Evolutionary conservation across 306 rosid genomes (phyloP).

Genomic region (Vicia sativa): DNA sequence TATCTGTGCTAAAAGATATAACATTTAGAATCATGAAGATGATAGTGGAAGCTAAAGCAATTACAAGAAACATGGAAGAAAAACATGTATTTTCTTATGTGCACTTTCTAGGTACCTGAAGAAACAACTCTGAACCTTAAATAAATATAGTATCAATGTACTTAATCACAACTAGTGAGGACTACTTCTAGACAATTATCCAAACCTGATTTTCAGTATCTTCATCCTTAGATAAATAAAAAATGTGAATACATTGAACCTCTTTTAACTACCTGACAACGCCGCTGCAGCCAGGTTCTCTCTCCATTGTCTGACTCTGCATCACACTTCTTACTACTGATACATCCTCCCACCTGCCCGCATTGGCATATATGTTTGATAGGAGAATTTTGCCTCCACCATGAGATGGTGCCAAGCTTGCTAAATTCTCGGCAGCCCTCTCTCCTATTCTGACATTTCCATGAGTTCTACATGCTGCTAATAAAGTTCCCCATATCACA

Average conservation of each 20-base stretch:
- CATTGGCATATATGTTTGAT: conserved; percentile 83
- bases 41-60: not conserved
- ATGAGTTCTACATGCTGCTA: conserved; percentile 84
- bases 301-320: conserved; percentile 52
- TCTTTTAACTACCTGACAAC: conserved; percentile 45
- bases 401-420: conserved; percentile 68
- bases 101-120: conserved; percentile 4
- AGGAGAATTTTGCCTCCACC: conserved; percentile 80
- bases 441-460: conserved; percentile 78
- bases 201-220: conserved; percentile 8
- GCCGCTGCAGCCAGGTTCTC: conserved; percentile 78
- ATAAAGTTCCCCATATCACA: conserved; percentile 88
- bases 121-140: not conserved
- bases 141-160: not conserved
- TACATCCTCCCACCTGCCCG: conserved; percentile 85
- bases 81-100: conserved; percentile 14
- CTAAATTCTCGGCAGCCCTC: conserved; percentile 73
- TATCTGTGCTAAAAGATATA: too few species aligned
- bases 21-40: not conserved
- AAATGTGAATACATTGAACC: conserved; percentile 23
- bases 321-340: conserved; percentile 63
- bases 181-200: conserved; percentile 2
- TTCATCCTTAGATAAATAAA: conserved; percentile 22
- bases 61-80: conserved; percentile 1
- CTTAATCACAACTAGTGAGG: conserved; percentile 4